Base-by-base conservation (phyloP, 129 eudicot species). In the Lactuca sativa region DNA sequence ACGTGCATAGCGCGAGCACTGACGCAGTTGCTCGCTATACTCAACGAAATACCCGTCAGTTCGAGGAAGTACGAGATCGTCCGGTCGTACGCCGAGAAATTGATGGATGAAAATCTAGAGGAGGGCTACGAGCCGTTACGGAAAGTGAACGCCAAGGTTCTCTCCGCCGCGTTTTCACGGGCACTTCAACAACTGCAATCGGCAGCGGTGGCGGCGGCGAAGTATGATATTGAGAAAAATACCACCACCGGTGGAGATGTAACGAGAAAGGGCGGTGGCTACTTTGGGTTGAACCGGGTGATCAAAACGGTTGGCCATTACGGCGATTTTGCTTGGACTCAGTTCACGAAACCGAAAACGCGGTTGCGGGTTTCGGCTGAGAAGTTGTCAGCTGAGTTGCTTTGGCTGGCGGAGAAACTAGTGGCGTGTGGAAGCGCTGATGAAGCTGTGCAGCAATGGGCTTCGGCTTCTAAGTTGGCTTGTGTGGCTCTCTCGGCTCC, bases 1-100 rank as follows among this genome's bases (percentile, higher is more conserved):
- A 71, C 93, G 36, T 81, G 95, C 57, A 82, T 92, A 6, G 78
- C 87, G 8, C 86, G 97, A 48, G 91, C 97, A 11, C 86, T 92
- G 2, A 30, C 73, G 0, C 97, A 92, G 54, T 67, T 92, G 60
- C 74, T 92, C n/a, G 55, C 77, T 0, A 60, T 86, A 1, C 63
- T 88, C 30, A 92, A 74, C 18, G 93, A 82, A 66, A 66, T 88
- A 10, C 97, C 97, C 0, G 93, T 88, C 2, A 92, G 80, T 54
- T 92, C 97, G 1, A 73, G 97, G 2, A 92, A 92, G 70, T 92
- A 92, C 69, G 95, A 92, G 18, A 65, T 84, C 17, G 95, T 88
- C 1, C 72, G 93, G 21, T 78, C 86, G 6, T 64, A 88, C 21
- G 86, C 87, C 3, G 97, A 88, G 78, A 88, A 76, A 69, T 16